phyloP scores from a whole-genome alignment of 1,284 basidiomycete genomes.

The Ustilago trichophora region DNA sequence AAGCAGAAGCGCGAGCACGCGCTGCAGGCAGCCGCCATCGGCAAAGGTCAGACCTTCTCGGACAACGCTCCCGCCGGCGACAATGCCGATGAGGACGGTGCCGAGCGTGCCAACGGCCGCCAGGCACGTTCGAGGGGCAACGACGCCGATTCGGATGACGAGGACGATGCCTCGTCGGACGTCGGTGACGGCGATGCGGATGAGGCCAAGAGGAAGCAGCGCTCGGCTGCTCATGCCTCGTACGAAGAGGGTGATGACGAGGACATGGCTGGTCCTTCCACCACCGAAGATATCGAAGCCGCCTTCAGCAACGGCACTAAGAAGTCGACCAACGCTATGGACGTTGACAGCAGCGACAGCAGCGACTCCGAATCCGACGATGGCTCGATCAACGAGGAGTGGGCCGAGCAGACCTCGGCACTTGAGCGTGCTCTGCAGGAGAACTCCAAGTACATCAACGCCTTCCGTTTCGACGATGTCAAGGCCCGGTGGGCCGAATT shows the following conservation, averaged over 20 bases:
- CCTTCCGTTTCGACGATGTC: constrained; percentile 77
- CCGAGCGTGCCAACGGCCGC: constrained; percentile 71
- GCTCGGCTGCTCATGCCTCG: constrained; percentile 76
- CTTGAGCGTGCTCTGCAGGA: constrained; percentile 70
- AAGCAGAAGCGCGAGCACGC: constrained; percentile 82
- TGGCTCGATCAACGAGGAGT: constrained; percentile 58
- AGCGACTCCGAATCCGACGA: constrained; percentile 55
- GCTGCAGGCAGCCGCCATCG: constrained; percentile 81
- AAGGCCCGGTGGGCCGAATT: constrained; percentile 69
- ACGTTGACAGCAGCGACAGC: constrained; percentile 57
- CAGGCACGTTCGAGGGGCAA: constrained; percentile 27
- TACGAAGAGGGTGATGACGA: constrained; percentile 72
- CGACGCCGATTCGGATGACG: constrained; percentile 55
- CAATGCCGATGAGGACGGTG: constrained; percentile 68
- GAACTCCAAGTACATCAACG: constrained; percentile 70
- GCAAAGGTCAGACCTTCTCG: constrained; percentile 74
- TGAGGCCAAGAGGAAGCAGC: constrained; percentile 73
- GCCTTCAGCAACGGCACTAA: constrained; percentile 68
- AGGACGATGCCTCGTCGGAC: constrained; percentile 49
- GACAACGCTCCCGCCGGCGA: constrained; percentile 63
- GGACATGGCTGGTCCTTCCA: constrained; percentile 65
- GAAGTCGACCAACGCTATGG: constrained; percentile 27
- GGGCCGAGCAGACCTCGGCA: constrained; percentile 63
- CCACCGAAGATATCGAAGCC: constrained; percentile 74
- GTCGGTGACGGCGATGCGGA: constrained; percentile 79